These are phyloP conservation scores for Phytophthora europaea DNA, from an alignment of 352 stramenopile species.

Conservation along the genomic window DNA sequence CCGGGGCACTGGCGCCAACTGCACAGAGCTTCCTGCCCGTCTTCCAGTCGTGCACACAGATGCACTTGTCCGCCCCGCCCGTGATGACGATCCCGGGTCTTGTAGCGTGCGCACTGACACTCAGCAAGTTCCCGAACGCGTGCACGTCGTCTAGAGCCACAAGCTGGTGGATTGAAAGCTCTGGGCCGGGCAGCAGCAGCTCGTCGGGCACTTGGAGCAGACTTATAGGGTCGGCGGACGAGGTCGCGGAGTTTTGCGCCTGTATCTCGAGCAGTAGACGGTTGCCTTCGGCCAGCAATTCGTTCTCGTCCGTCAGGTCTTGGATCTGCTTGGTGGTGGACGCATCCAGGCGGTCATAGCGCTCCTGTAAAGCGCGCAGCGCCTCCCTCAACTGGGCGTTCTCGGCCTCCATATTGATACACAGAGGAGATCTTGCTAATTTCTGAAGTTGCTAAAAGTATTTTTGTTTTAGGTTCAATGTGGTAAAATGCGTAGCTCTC, in stretches of 20 bases:
- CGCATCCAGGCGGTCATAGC: constrained; percentile 55
- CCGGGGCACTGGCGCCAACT: constrained; percentile 49
- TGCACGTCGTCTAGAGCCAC: constrained; percentile 60
- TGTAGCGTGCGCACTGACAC: constrained; percentile 56
- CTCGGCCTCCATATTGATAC: constrained; percentile 46
- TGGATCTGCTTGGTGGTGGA: constrained; percentile 56
- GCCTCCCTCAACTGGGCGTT: constrained; percentile 56
- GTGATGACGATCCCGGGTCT: constrained; percentile 59
- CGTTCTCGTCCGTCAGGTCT: constrained; percentile 75
- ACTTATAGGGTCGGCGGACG: constrained; percentile 13
- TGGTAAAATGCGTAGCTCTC: no score
- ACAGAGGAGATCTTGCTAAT: not conserved
- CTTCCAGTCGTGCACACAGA: constrained; percentile 78
- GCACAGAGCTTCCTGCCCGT: constrained; percentile 52
- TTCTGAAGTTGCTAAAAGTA: no score
- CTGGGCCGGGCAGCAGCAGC: constrained; percentile 65
- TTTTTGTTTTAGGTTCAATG: no score
- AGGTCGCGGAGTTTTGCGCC: not conserved
- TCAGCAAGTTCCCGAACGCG: constrained; percentile 75
- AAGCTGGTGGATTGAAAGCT: constrained; percentile 38
- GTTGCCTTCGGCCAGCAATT: constrained; percentile 81
- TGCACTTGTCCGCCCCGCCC: constrained; percentile 79
- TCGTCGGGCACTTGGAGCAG: constrained; percentile 73
- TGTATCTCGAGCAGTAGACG: constrained; percentile 69
- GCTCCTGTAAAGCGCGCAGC: constrained; percentile 58